phyloP scores from a whole-genome alignment of 108 stramenopile species.

The Schizochytrium sp. region DNA sequence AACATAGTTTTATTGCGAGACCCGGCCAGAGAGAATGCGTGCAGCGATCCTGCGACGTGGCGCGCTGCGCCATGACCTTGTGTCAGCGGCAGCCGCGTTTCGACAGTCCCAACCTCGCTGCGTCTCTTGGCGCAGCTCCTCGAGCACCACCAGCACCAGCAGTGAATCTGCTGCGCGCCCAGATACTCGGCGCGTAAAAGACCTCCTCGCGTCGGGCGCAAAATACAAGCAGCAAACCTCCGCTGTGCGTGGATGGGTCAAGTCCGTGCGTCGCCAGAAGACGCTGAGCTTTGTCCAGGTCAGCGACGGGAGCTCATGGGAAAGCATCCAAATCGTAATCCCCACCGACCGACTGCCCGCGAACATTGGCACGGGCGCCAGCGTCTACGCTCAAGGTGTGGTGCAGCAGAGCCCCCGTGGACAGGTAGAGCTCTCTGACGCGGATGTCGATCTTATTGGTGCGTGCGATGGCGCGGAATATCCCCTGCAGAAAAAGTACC shows the following conservation, averaged over 20 bases:
- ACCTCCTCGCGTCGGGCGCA: not conserved
- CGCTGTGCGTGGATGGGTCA: constrained; percentile 85
- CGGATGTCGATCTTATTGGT: constrained; percentile 70
- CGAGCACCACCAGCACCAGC: not conserved
- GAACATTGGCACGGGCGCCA: constrained; percentile 81
- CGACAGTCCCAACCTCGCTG: not conserved
- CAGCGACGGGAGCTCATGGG: constrained; percentile 87
- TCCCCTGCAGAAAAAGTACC: constrained; percentile 96
- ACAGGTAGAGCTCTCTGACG: constrained; percentile 72
- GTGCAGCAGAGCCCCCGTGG: constrained; percentile 72
- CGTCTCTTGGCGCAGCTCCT: not conserved
- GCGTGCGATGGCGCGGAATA: constrained; percentile 80
- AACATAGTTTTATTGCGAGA: too few relatives aligned
- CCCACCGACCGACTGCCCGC: constrained; percentile 48
- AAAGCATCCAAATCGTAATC: constrained; percentile 81
- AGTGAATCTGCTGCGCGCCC: not conserved
- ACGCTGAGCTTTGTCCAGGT: constrained; percentile 90
- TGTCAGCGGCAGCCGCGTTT: too few relatives aligned
- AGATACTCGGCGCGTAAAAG: not conserved
- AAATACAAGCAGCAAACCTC: not conserved
- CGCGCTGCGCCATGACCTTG: too few relatives aligned
- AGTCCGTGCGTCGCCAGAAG: constrained; percentile 93
- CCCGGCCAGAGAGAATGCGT: too few relatives aligned
- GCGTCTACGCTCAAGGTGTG: constrained; percentile 67
- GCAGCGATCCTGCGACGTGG: too few relatives aligned